Conservation (phyloP, 331 rosid species). For the Dryas integrifolia region DNA sequence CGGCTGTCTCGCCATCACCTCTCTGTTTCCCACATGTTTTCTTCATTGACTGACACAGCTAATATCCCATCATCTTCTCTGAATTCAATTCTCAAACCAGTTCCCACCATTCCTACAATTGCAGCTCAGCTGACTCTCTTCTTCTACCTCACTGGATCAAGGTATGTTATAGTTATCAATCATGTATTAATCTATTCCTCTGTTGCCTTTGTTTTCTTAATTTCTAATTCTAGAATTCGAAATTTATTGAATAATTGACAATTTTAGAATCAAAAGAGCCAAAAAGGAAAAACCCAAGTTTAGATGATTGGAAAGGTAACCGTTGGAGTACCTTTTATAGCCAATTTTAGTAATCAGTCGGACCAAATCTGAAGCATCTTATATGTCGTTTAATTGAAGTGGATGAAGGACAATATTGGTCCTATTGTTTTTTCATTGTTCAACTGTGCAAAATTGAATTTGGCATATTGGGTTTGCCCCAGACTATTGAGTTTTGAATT, state of each 20-base stretch:
- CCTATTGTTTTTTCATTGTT: neutral
- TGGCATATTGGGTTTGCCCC: neutral
- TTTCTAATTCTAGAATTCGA: neutral
- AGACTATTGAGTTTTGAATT: neutral
- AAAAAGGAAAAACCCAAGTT: neutral
- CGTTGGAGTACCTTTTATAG: neutral
- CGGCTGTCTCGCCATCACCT: too few relatives aligned
- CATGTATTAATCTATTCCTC: neutral
- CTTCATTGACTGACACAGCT: too few relatives aligned
- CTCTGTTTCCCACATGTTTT: too few relatives aligned
- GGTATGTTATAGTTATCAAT: constrained; percentile 19
- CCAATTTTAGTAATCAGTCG: neutral
- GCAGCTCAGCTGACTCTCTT: neutral
- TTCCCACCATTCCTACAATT: neutral
- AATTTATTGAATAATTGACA: neutral
- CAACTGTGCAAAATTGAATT: neutral
- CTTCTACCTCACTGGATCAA: constrained; percentile 11
- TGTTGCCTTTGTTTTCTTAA: neutral
- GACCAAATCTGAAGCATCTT: too few relatives aligned
- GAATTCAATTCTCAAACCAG: too few relatives aligned
- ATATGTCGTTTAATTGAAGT: neutral
- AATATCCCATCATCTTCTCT: too few relatives aligned
- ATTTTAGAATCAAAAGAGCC: neutral
- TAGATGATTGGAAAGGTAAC: too few relatives aligned
- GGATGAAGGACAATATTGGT: neutral